Percentiles rank a stretch among this genome's conserved stretches.
phyloP scores from a whole-genome alignment of 345 rosid genomes.

The Nasturtium officinale region DNA sequence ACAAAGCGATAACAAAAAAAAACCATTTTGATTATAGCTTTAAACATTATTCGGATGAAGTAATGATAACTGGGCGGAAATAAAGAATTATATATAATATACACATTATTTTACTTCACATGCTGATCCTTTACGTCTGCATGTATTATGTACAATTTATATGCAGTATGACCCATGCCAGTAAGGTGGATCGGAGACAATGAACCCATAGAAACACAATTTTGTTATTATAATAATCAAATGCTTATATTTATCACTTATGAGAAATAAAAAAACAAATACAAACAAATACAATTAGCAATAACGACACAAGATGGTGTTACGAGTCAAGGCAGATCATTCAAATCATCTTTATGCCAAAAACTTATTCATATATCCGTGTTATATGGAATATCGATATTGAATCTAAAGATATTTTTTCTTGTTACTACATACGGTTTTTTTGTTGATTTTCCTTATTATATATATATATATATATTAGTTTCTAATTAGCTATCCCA shows the following conservation, averaged over 20 bases:
- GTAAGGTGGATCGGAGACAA: slow-evolving; percentile 12
- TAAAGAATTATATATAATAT: too few species aligned
- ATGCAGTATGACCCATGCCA: slow-evolving; percentile 18
- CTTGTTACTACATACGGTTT: not conserved
- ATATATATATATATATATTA: too few species aligned
- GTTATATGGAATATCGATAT: not conserved
- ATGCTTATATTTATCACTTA: not conserved
- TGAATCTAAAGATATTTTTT: not conserved
- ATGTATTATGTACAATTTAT: slow-evolving; percentile 19
- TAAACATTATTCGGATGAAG: too few species aligned
- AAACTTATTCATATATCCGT: too few species aligned
- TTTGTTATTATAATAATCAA: not conserved
- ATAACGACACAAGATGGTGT: not conserved
- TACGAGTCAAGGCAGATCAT: not conserved
- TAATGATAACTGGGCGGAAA: too few species aligned
- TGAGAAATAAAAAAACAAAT: not conserved
- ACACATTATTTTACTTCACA: too few species aligned
- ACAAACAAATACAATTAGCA: not conserved
- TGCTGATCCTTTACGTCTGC: not conserved
- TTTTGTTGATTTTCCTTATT: not conserved
- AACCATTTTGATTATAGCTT: too few species aligned
- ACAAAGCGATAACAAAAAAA: too few species aligned
- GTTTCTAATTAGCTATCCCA: too few species aligned
- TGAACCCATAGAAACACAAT: not conserved
- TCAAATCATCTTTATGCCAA: not conserved